Base-by-base conservation (phyloP, 2,329 filamentous ascomycete species). In the Phaeosphaeriaceae sp. region DNA sequence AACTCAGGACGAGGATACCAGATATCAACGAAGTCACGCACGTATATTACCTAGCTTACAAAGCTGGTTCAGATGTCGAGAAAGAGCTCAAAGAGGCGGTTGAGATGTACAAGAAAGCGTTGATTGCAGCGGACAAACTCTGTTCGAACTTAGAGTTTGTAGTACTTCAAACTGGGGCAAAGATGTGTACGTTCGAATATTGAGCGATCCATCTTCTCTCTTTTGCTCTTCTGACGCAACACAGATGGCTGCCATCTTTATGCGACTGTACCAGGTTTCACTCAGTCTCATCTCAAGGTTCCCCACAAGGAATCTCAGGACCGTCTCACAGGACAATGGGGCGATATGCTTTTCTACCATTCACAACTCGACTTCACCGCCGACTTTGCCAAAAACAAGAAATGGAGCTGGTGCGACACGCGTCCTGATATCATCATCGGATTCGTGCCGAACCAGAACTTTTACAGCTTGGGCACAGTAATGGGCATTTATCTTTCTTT, bases 11-110 rank as follows among this genome's bases (percentile, higher is more conserved):
- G 20, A 74, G 70, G 44, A 71, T 81, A 27, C 55, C 73, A 1
- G 70, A 72, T 1, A 68, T 82, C 9, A 66, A 73, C 9, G 70
- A 75, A 24, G 76, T 81, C 1, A 81, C 79, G 21, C 80, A 82
- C 68, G 74, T 81, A 13, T 80, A 80, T 65, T 82, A 79, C 55
- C 61, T 80, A 68, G 79, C 80, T 48, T 81, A 80, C 68, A 81
- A 80, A 63, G 79, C 76, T 15, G 73, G 70, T 17, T 71, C 73
- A 17, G 77, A 82, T 55, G 49, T 76, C 10, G 64, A 75, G 19
- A 72, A 78, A 56, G 78, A 81, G 58, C 57, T 75, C 44, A 66
- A 75, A 22, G 78, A 81, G 51, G 79, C 79, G 24, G 69, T 79
- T 10, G 70, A 71, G 1, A 80, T 82, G 75, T 79, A 79, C 56